These are phyloP conservation scores for Tetradesmus lagerheimii DNA, from an alignment of 139 green algal species.

Conservation along the genomic window DNA sequence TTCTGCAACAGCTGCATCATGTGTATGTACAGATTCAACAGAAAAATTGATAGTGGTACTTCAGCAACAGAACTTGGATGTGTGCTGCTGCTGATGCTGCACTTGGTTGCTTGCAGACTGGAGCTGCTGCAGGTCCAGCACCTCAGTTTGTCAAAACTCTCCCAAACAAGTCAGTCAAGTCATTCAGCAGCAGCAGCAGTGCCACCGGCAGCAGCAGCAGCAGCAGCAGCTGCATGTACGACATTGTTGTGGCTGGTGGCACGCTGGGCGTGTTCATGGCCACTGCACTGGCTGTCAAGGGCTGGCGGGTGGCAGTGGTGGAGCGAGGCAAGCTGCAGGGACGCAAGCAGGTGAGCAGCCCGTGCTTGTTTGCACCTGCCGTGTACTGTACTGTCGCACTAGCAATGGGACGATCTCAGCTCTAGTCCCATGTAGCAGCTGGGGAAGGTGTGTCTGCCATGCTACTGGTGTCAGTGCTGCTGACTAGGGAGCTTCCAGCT, in stretches of 20 bases:
- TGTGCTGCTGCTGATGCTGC: neutral
- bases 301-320: conserved; percentile 88
- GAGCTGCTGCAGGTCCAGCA: conserved; percentile 47
- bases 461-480: too few relatives aligned
- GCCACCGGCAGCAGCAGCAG: conserved; percentile 14
- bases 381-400: too few relatives aligned
- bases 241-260: conserved; percentile 92
- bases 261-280: conserved; percentile 90
- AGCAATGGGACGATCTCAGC: too few relatives aligned
- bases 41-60: too few relatives aligned
- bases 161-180: conserved; percentile 49
- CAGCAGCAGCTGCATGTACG: conserved; percentile 53
- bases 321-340: conserved; percentile 88
- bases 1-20: neutral
- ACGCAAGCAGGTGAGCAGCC: conserved; percentile 66
- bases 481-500: too few relatives aligned
- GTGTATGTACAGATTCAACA: too few relatives aligned
- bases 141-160: conserved; percentile 71
- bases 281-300: conserved; percentile 74
- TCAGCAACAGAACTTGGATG: too few relatives aligned
- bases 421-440: too few relatives aligned
- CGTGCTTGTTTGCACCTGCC: too few relatives aligned
- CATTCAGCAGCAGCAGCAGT: conserved; percentile 19
- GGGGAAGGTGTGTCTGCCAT: too few relatives aligned
- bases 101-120: neutral